Evolutionary conservation across 441 rosid species (phyloP), one percentile per base, ranked within the genome.

Genomic region (Adansonia madagascariensis): DNA sequence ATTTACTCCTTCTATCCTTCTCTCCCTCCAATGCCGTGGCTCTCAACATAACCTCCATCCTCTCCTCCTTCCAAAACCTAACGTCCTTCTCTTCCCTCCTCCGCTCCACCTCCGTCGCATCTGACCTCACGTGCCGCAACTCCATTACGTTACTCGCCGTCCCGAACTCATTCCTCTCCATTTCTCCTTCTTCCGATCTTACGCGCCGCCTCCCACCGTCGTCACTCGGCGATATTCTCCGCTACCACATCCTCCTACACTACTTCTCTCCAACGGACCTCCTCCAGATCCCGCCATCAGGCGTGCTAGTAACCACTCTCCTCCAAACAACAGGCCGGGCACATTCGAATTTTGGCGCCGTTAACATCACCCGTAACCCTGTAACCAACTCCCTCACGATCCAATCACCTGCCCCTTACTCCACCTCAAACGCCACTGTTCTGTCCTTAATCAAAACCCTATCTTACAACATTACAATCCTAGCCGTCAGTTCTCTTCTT

Each of bases 241-340:
- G 97, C 73, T 93, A 89, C 87, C 92, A 95, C 81, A 85, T 93
- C 69, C 91, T 95, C 22, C 89, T 93, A 46, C 92, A 92, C 60
- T 95, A 82, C 89, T 79, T 93, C 77, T 88, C 97, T 41, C 81
- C 79, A 76, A 64, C 85, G 20, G 90, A 88, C 82, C 94, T 95
- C 85, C 88, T 72, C 20, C 84, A 88, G 49, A 80, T 93, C 78
- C 87, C 96, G 8, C 78, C 96, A 2, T 77, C 89, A 0, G 96
- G 94, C 8, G 3, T 80, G 56, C 88, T 89, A 70, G 86, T 91
- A 50, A 84, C 96, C 47, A 91, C 96, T 0, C 96, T 91, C 73
- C 88, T 86, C 85, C 96, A 90, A 61, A 86, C 96, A 65, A 91
- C 96, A 49, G 96, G 94, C 12, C 94, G 92, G 15, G 92, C 92